Evolutionary conservation across 2,329 filamentous ascomycete genomes (phyloP), one percentile per base, ranked within the genome.

Genomic region (Beauveria caledonica): DNA sequence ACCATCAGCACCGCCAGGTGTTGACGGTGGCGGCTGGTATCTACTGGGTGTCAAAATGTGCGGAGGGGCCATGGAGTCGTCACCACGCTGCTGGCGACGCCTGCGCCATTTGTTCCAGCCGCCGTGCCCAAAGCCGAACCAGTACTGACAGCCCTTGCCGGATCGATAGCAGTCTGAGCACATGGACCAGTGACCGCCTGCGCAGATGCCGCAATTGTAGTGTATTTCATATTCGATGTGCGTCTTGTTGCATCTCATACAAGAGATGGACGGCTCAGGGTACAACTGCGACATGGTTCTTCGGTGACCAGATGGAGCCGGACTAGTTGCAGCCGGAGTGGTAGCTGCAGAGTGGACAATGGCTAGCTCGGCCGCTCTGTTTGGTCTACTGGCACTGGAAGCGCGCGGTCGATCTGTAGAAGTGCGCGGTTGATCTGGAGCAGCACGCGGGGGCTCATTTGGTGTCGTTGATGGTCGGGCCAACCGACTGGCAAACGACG

Each of bases 151-250:
- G 11, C 92, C 92, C 68, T 83, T 83, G 9, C 87, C 87, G 13
- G 77, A 71, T 29, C 90, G 86, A 71, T 95, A 97, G 75, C 93
- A 97, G 64, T 80, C 80, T 2, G 89, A 74, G 68, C 93, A 97
- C 11, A 97, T 77, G 69, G 92, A 88, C 78, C 87, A 96, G 51
- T 83, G 77, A 1, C 90, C 90, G 6, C 80, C 75, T 17, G 82
- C 78, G 71, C 93, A 97, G 54, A 79, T 78, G 2, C 75, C 72
- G 72, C 93, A 97, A 69, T 89, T 89, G 73, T 93, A 96, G 72
- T 97, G 90, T 2, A 96, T 76, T 9, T 90, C 85, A 66, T 96
- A 91, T 70, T 96, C 88, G 42, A 97, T 92, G 62, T 92, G 83
- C 6, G 78, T 68, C 64, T 82, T 87, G 21, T 78, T 75, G 70